Base-by-base conservation (phyloP, 305 asterid genomes). In the Ilex paraguariensis region DNA sequence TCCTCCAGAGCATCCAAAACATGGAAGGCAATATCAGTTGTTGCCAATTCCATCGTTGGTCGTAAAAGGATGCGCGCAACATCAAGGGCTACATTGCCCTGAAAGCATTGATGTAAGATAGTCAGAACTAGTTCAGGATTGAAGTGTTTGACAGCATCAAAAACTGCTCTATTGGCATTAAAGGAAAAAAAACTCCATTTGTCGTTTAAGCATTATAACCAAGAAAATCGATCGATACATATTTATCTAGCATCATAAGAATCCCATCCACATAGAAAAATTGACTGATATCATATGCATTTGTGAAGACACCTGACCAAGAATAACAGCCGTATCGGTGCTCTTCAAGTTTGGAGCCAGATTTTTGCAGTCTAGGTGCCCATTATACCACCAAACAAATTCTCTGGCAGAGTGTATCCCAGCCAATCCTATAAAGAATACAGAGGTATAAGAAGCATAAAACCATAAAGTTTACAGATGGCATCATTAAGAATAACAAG, bases 41-140 rank as follows among this genome's bases (percentile, higher is more conserved):
- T 77, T 40, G 92, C 91, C 77, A 90, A 80, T 80, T 93, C 99
- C 15, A 59, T 48, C 51, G 79, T 78, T 66, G 99, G 88, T n/a
- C 95, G 83, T 75, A 93, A 75, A 70, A 93, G 96, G 74, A 91
- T 73, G 49, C 98, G 84, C 61, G 98, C 97, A 68, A 81, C 86
- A 74, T 91, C 98, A 69, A 91, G 96, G 62, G 99, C 96, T 50
- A 93, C 99, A 83, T 93, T 93, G 51, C 99, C 99, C 84, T 75
- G 65, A 10, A 56, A 56, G 44, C 5, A 21, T 30, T 15, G 13
- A 15, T 15, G 33, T 15, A 5, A 8, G 28, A 54, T 7, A 2
- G 58, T 54, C 10, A 6, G 8, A 17, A 54, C 11, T 7, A 1
- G 53, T 49, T 12, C 15, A 12, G 13, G 16, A 11, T 49, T 12